These are phyloP conservation scores for Leptodontidium sp. DNA, from an alignment of 2,329 filamentous ascomycete species.

Conservation along the genomic window DNA sequence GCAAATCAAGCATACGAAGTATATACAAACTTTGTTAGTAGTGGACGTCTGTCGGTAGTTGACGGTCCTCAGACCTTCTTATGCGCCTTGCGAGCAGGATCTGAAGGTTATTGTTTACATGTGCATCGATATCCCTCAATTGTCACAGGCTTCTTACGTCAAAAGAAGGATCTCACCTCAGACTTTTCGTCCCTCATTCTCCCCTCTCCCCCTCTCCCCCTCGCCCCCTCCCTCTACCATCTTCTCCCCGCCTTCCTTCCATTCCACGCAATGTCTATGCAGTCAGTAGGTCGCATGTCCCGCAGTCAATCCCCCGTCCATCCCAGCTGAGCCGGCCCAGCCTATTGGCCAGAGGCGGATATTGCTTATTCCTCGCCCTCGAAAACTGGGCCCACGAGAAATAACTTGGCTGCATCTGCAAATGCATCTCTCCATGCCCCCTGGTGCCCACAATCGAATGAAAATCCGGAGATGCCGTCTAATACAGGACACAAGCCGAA, in stretches of 20 bases:
- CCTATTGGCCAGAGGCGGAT: constrained; percentile 3
- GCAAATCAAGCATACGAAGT: neutral
- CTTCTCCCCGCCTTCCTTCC: too few species aligned
- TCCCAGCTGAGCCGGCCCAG: constrained; percentile 9
- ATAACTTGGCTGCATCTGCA: neutral
- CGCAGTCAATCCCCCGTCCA: neutral
- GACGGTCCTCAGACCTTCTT: neutral
- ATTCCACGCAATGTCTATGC: neutral
- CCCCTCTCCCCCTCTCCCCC: too few species aligned
- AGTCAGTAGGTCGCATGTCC: constrained; percentile 9
- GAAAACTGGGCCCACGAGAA: neutral
- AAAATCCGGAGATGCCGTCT: constrained; percentile 18
- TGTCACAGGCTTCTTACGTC: neutral
- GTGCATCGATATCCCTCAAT: neutral
- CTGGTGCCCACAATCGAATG: constrained; percentile 14
- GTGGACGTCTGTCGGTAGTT: too few species aligned
- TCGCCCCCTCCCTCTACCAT: too few species aligned
- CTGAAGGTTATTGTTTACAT: neutral
- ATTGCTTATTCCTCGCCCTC: neutral
- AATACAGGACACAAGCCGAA: neutral
- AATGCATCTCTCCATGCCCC: neutral
- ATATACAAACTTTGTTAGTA: neutral
- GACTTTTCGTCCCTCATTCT: neutral
- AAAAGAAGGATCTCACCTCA: constrained; percentile 12
- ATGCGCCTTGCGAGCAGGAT: neutral